Base-by-base conservation (phyloP, 106 monocot genomes). In the Apostasia shenzhenica region DNA sequence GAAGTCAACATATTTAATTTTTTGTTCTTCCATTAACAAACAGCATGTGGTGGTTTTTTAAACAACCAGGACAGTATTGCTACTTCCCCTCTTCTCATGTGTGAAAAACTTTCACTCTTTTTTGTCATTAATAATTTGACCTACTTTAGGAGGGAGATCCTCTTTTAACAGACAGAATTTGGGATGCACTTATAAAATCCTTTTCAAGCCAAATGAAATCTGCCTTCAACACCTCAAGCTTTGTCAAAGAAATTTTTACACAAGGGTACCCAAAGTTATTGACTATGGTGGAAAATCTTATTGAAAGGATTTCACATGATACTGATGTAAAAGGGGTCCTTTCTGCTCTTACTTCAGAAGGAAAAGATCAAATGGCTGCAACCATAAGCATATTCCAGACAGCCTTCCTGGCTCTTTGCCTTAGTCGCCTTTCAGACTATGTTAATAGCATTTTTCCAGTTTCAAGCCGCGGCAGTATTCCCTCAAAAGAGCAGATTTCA, bases 401-500 rank as follows among this genome's bases (percentile, higher is more conserved):
- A 53, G 82, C 87, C 62, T 99, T 90, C 67, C 72, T 99, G 62
- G 83, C 75, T 9, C 75, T 73, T 14, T 93, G 90, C 45, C 70
- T 87, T 13, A 72, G 85, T 37, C 82, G 90, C 6, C 73, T 99
- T 11, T 85, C 84, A 3, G 86, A 93, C 78, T 73, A 85, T 74
- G 90, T 99, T 51, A 92, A 99, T 68, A 78, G 58, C 50, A 80
- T 99, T 60, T 90, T 99, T 69, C 83, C 93, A 0, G 65, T 97
- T 38, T 81, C 88, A 1, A 77, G 82, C 73, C 76, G 93, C 58
- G 92, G 95, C 67, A 85, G 49, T 41, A 75, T 92, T 70, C 99
- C 99, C 10, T 93, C 90, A 59, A 99, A 99, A 49, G 99, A 99
- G 3, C 99, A 99, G 67, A 99, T 99, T 40, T 89, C 93, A 8